A percentile compares a stretch with the other conserved stretches of the same genome.
Evolutionary conservation across 306 rosid genomes (phyloP).

Genomic region (Styphnolobium japonicum): DNA sequence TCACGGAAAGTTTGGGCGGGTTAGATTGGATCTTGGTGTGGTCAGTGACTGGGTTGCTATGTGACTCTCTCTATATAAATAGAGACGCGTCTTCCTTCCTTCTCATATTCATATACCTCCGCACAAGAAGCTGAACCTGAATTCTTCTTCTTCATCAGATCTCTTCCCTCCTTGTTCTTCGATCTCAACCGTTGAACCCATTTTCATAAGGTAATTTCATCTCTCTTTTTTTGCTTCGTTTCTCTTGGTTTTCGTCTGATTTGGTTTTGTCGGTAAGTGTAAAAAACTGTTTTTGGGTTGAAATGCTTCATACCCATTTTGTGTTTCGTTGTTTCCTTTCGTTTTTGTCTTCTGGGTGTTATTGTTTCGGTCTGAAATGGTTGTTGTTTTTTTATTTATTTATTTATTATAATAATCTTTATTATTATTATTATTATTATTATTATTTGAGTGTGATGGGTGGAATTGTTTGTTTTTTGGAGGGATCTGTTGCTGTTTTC

Average conservation of each 20-base stretch:
- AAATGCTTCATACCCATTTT: slow-evolving; percentile 1
- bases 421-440: too few relatives aligned
- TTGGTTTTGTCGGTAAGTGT: background rate
- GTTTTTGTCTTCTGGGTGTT: background rate
- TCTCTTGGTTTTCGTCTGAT: background rate
- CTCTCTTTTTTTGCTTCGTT: background rate
- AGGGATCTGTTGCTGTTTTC: slow-evolving; percentile 36
- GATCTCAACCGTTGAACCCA: background rate
- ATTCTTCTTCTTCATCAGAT: slow-evolving; percentile 23
- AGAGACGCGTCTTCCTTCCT: slow-evolving; percentile 17
- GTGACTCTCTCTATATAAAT: slow-evolving; percentile 24
- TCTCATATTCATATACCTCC: slow-evolving; percentile 16
- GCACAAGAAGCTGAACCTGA: background rate
- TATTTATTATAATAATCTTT: too few relatives aligned
- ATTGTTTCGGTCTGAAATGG: background rate
- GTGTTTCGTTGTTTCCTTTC: background rate
- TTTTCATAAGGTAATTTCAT: slow-evolving; percentile 26
- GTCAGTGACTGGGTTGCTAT: too few relatives aligned
- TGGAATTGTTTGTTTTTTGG: slow-evolving; percentile 11
- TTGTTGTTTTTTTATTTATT: background rate
- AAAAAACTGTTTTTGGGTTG: background rate
- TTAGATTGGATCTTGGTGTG: too few relatives aligned
- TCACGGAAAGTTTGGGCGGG: too few relatives aligned
- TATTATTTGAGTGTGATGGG: background rate
- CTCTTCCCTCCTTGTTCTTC: slow-evolving; percentile 23